phyloP scores from a whole-genome alignment of 257 asterid genomes.

The Datura wrightii region DNA sequence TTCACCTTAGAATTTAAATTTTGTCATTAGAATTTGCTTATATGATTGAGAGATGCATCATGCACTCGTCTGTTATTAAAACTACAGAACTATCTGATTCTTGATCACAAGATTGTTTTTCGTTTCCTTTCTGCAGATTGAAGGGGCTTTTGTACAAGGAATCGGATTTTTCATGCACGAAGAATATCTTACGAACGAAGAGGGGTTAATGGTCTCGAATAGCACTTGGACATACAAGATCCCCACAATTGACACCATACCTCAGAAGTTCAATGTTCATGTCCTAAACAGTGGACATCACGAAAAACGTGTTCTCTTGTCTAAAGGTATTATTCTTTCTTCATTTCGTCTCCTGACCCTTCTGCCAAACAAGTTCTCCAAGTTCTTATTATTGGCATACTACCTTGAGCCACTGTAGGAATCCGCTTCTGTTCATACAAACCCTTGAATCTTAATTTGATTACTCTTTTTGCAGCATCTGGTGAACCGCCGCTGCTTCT shows the following conservation, averaged over 20 bases:
- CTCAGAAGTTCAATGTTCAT: slow-evolving; percentile 62
- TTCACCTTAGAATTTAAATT: background rate
- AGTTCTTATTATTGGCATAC: background rate
- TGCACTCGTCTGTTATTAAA: background rate
- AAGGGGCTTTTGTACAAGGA: slow-evolving; percentile 89
- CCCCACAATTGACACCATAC: slow-evolving; percentile 80
- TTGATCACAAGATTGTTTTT: background rate
- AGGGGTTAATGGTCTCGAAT: slow-evolving; percentile 61
- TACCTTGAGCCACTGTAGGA: background rate
- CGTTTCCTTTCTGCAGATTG: slow-evolving; percentile 55
- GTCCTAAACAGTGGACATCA: slow-evolving; percentile 71
- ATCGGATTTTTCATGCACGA: slow-evolving; percentile 88
- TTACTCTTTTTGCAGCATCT: slow-evolving; percentile 54
- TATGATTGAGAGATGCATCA: background rate
- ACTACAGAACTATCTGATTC: background rate
- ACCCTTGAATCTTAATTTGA: background rate
- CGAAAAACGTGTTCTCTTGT: slow-evolving; percentile 68
- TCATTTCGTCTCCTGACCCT: background rate
- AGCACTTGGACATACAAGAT: slow-evolving; percentile 81
- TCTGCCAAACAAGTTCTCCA: background rate
- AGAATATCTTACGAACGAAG: slow-evolving; percentile 61
- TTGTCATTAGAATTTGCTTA: background rate
- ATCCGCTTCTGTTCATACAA: background rate
- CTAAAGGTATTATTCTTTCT: slow-evolving; percentile 58
- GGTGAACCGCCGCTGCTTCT: slow-evolving; percentile 84